phyloP scores from a whole-genome alignment of 768 basidiomycete species.

The Strobilomyces dryophilus region DNA sequence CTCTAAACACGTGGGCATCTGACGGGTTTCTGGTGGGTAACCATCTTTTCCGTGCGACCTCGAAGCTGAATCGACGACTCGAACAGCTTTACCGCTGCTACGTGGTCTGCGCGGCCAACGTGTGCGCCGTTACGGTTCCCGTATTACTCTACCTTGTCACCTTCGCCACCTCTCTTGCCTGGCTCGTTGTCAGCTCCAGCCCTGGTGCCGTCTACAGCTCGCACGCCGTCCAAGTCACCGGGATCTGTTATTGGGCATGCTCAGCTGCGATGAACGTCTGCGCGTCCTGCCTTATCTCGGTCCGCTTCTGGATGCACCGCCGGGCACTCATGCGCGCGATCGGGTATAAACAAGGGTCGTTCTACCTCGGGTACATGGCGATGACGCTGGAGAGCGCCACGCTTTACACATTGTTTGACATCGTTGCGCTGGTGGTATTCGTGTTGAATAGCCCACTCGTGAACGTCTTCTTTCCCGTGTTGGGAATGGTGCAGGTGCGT shows the following conservation, averaged over 20 bases:
- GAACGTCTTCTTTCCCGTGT: conserved; percentile 22
- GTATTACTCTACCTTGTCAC: conserved; percentile 14
- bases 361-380: conserved; percentile 23
- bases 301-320: conserved; percentile 17
- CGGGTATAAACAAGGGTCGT: conserved; percentile 12
- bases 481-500: conserved; percentile 20
- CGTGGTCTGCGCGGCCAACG: conserved; percentile 15
- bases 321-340: conserved; percentile 7
- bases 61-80: not conserved
- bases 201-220: conserved; percentile 18
- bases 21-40: conserved; percentile 23
- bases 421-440: conserved; percentile 14
- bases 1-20: conserved; percentile 21
- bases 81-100: conserved; percentile 22
- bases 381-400: conserved; percentile 25
- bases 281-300: conserved; percentile 12
- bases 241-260: conserved; percentile 12
- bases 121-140: not conserved
- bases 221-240: conserved; percentile 11
- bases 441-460: conserved; percentile 19
- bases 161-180: conserved; percentile 14
- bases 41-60: rapidly evolving
- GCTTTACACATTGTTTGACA: conserved; percentile 13
- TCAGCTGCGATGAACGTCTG: conserved; percentile 15
- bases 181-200: conserved; percentile 9